Evolutionary conservation across 805 yeast genomes (phyloP).

Genomic region (Wickerhamomyces ciferrii): DNA sequence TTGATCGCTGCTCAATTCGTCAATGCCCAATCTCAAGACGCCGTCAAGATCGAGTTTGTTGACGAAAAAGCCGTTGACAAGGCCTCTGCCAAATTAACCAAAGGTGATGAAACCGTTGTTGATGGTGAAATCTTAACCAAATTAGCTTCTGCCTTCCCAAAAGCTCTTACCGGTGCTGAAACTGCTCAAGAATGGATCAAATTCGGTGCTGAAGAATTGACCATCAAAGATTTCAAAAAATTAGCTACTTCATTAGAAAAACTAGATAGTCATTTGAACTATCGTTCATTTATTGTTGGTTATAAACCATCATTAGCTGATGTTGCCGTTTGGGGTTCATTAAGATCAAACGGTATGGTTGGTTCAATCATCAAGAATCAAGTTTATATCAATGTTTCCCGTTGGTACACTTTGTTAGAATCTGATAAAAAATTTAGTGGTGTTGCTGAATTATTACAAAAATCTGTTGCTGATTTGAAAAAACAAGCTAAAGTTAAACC

Average conservation of each 20-base stretch:
- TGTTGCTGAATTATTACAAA: conserved; percentile 59
- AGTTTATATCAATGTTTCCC: conserved; percentile 77
- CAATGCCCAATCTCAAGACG: conserved; percentile 43
- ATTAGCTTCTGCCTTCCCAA: conserved; percentile 50
- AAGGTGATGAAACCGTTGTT: conserved; percentile 37
- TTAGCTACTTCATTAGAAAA: conserved; percentile 72
- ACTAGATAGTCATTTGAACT: conserved; percentile 78
- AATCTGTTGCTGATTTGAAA: conserved; percentile 68
- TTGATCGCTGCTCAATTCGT: conserved; percentile 75
- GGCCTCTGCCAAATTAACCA: conserved; percentile 37
- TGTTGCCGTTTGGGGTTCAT: conserved; percentile 86
- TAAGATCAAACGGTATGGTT: conserved; percentile 89
- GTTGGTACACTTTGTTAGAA: conserved; percentile 87
- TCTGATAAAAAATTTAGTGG: conserved; percentile 63
- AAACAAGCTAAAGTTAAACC: conserved; percentile 51
- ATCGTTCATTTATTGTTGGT: conserved; percentile 75
- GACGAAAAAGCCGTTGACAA: conserved; percentile 67
- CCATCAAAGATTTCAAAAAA: conserved; percentile 84
- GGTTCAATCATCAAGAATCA: conserved; percentile 86
- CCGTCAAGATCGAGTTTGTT: conserved; percentile 57
- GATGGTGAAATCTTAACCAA: conserved; percentile 41
- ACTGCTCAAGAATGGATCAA: conserved; percentile 58
- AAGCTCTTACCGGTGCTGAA: conserved; percentile 26
- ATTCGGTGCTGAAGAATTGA: conserved; percentile 61
- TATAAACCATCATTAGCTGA: conserved; percentile 71